Evolutionary conservation across 2,329 filamentous ascomycete genomes (phyloP).

Genomic region (Mariannaea sp.): DNA sequence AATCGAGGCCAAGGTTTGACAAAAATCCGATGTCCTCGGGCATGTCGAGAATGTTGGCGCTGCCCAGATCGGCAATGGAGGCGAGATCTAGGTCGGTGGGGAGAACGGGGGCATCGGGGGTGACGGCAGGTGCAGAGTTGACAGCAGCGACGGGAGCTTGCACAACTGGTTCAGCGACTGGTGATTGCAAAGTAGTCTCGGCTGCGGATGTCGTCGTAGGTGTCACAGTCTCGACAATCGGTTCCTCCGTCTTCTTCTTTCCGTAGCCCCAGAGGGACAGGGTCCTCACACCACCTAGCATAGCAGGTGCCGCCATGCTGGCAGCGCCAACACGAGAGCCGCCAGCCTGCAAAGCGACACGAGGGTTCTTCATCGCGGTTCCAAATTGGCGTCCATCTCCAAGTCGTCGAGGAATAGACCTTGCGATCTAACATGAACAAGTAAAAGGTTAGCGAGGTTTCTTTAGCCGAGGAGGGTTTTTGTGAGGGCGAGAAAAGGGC

Average conservation of each 20-base stretch:
- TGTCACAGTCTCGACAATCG: constrained; percentile 24
- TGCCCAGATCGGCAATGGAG: constrained; percentile 43
- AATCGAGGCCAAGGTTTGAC: constrained; percentile 81
- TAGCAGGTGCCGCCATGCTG: constrained; percentile 34
- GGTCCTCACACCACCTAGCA: constrained; percentile 41
- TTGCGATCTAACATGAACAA: constrained; percentile 30
- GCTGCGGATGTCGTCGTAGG: constrained; percentile 28
- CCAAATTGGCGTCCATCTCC: constrained; percentile 44
- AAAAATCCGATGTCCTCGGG: constrained; percentile 83
- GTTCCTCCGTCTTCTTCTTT: constrained; percentile 36
- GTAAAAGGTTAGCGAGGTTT: constrained; percentile 3
- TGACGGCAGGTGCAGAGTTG: constrained; percentile 17
- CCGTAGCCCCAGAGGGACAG: constrained; percentile 45
- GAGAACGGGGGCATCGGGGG: constrained; percentile 29
- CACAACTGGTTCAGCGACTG: constrained; percentile 15
- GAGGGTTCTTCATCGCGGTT: constrained; percentile 37
- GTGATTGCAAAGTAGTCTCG: constrained; percentile 22
- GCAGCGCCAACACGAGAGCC: constrained; percentile 32
- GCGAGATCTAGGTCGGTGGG: constrained; percentile 43
- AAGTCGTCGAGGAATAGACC: constrained; percentile 38
- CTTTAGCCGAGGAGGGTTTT: too few relatives aligned
- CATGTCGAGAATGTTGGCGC: constrained; percentile 59
- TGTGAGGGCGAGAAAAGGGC: too few relatives aligned
- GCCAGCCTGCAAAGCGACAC: constrained; percentile 24
- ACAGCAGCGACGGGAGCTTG: constrained; percentile 12